Percentiles rank a stretch among this genome's conserved stretches.
phyloP scores from a whole-genome alignment of 1,284 basidiomycete genomes.

The Rugosomyces carneus region DNA sequence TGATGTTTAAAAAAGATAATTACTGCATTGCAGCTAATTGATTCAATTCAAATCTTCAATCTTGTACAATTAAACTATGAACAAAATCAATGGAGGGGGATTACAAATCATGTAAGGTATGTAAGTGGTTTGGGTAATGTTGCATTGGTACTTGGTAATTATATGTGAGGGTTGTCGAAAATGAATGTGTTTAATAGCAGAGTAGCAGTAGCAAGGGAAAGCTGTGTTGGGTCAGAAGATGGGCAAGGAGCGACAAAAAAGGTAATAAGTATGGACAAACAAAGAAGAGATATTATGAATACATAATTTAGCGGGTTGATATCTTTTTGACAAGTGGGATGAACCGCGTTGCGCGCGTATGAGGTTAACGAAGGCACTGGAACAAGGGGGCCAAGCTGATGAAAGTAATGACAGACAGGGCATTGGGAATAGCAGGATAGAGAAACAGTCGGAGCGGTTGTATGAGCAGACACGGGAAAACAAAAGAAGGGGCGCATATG shows the following conservation, averaged over 20 bases:
- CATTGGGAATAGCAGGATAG: background rate
- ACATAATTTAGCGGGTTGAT: constrained; percentile 12
- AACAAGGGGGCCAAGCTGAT: background rate
- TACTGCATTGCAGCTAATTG: background rate
- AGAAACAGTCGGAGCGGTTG: constrained; percentile 1
- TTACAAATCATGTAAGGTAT: constrained; percentile 14
- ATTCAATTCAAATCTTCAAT: constrained; percentile 7
- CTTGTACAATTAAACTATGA: constrained; percentile 10
- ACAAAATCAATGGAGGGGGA: constrained; percentile 6
- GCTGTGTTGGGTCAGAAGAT: background rate
- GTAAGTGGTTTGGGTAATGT: background rate
- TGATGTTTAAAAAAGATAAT: background rate
- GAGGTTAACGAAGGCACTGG: constrained; percentile 9
- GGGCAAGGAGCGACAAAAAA: background rate
- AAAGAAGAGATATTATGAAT: constrained; percentile 13
- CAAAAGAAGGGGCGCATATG: background rate
- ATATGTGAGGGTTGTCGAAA: constrained; percentile 10
- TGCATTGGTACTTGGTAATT: constrained; percentile 16
- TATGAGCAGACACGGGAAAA: background rate
- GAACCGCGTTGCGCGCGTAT: background rate
- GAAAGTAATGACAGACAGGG: background rate
- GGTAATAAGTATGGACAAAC: constrained; percentile 1
- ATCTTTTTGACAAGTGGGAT: no score
- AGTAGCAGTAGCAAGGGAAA: constrained; percentile 7
- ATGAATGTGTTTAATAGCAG: constrained; percentile 4